phyloP scores from a whole-genome alignment of 2,329 filamentous ascomycete species.

The Stemphylium vesicarium region DNA sequence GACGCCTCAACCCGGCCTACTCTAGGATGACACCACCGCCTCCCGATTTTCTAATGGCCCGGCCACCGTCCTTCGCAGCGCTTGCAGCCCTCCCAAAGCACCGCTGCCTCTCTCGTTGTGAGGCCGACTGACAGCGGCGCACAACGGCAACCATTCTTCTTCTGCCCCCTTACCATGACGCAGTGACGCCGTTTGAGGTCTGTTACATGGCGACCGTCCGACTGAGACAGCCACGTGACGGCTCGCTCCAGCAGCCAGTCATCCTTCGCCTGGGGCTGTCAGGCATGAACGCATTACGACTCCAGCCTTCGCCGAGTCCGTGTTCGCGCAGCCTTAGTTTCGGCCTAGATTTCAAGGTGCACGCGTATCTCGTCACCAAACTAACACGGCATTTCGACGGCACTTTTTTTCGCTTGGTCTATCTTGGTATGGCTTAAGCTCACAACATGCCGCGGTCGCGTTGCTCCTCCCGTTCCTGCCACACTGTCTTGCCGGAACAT shows the following conservation, averaged over 20 bases:
- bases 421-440: slow-evolving; percentile 38
- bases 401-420: slow-evolving; percentile 25
- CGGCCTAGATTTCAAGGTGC: slow-evolving; percentile 41
- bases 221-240: slow-evolving; percentile 48
- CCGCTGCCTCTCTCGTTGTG: slow-evolving; percentile 1
- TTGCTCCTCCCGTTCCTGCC: slow-evolving; percentile 94
- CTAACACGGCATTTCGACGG: slow-evolving; percentile 24
- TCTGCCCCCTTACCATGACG: slow-evolving; percentile 22
- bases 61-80: slow-evolving; percentile 20
- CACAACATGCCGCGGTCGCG: slow-evolving; percentile 88
- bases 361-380: slow-evolving; percentile 20
- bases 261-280: slow-evolving; percentile 21
- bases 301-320: slow-evolving; percentile 34
- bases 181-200: slow-evolving; percentile 44
- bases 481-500: slow-evolving; percentile 96
- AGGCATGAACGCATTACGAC: slow-evolving; percentile 48
- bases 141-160: slow-evolving; percentile 14
- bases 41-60: slow-evolving; percentile 18
- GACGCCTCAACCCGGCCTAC: slow-evolving; percentile 32
- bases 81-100: slow-evolving; percentile 11
- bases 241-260: slow-evolving; percentile 25
- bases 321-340: slow-evolving; percentile 43
- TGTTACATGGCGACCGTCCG: slow-evolving; percentile 45
- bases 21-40: slow-evolving; percentile 40
- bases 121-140: slow-evolving; percentile 18